Conservation (phyloP, 352 stramenopile genomes). For the Pelagophyceae sp. region DNA sequence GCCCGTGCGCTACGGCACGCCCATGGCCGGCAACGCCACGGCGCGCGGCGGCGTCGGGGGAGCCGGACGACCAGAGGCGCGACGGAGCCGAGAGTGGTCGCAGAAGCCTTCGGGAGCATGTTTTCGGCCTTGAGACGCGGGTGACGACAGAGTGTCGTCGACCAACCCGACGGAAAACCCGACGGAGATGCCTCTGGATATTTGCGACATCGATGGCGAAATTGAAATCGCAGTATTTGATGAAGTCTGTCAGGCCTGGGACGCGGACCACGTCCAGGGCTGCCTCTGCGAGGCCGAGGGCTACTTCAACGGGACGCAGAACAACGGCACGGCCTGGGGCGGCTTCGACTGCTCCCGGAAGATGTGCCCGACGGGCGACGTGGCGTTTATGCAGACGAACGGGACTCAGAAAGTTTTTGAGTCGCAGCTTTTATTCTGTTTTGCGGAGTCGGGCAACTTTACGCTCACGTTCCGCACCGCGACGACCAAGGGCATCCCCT, state of each 20-base stretch:
- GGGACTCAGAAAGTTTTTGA: constrained; percentile 2
- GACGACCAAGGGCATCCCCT: constrained; percentile 13
- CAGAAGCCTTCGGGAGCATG: no score
- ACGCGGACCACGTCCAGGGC: constrained; percentile 67
- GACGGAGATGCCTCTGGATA: no score
- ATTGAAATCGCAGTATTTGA: no score
- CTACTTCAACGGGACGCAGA: constrained; percentile 40
- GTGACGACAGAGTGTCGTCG: neutral
- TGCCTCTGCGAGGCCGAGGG: constrained; percentile 69
- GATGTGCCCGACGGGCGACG: constrained; percentile 32
- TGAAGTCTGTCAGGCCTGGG: no score
- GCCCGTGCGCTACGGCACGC: constrained; percentile 28
- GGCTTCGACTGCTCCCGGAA: constrained; percentile 53
- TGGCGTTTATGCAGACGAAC: constrained; percentile 12
- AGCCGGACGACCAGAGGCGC: no score
- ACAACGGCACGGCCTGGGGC: constrained; percentile 44
- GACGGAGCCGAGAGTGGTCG: no score
- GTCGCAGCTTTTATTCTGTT: neutral
- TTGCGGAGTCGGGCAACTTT: neutral
- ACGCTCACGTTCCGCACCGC: constrained; percentile 15
- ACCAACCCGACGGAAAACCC: neutral
- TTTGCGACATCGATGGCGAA: no score
- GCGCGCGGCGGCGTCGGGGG: no score
- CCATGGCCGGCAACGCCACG: constrained; percentile 10
- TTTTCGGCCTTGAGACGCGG: no score